These are phyloP conservation scores for Cryptococcus sp. DNA, from an alignment of 1,284 basidiomycete species.

Conservation along the genomic window DNA sequence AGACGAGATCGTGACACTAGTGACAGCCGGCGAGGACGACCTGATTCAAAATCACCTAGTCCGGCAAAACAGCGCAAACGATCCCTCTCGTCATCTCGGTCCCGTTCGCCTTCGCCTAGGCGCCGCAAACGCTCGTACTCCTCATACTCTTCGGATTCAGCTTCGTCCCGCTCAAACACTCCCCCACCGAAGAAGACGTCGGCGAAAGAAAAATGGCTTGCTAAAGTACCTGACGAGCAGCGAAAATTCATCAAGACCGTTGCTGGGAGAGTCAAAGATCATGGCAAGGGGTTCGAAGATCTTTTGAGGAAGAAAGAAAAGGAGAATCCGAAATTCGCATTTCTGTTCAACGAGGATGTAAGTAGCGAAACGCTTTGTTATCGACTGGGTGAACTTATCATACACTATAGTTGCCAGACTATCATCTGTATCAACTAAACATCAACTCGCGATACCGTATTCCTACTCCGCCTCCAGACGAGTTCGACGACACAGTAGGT, in stretches of 20 bases:
- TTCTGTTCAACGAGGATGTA: conserved; percentile 70
- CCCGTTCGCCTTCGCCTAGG: conserved; percentile 55
- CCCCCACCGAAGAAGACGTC: conserved; percentile 15
- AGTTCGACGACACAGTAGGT: conserved; percentile 82
- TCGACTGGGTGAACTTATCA: neutral
- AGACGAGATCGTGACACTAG: conserved; percentile 1
- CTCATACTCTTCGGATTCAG: conserved; percentile 9
- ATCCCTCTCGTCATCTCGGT: conserved; percentile 51
- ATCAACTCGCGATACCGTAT: conserved; percentile 64
- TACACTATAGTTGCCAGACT: conserved; percentile 68
- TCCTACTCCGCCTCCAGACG: conserved; percentile 58
- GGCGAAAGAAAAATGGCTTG: conserved; percentile 42
- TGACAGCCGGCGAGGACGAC: conserved; percentile 4
- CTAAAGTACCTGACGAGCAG: conserved; percentile 68
- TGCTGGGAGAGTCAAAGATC: conserved; percentile 76
- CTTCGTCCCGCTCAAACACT: conserved; percentile 28
- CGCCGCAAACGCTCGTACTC: conserved; percentile 56
- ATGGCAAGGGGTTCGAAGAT: conserved; percentile 75
- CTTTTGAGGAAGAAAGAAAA: conserved; percentile 73
- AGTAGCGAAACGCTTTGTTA: conserved; percentile 34
- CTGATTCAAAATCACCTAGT: conserved; percentile 29
- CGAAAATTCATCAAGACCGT: conserved; percentile 81
- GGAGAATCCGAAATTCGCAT: conserved; percentile 77
- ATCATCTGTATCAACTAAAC: conserved; percentile 76
- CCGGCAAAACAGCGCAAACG: conserved; percentile 29